These are phyloP conservation scores for Lithospermum erythrorhizon DNA, from an alignment of 257 asterid species.

Conservation along the genomic window DNA sequence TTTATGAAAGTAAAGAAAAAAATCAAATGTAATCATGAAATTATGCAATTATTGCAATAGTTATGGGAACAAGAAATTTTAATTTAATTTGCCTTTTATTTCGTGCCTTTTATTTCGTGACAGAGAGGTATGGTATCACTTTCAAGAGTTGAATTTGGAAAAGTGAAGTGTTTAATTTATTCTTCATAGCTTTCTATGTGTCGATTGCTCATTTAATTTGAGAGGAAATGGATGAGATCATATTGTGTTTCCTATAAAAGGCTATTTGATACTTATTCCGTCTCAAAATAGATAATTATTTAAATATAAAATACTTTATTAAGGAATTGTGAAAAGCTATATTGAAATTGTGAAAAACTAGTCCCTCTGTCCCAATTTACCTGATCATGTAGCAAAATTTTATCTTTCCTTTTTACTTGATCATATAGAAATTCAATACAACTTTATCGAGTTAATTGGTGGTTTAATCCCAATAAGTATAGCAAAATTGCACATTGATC, in stretches of 20 bases:
- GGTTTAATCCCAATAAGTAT: no score
- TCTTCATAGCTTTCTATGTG: background rate
- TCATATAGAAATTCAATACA: no score
- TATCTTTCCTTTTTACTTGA: no score
- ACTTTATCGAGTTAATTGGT: no score
- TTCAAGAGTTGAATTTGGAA: background rate
- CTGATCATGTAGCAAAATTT: no score
- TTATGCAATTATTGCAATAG: background rate
- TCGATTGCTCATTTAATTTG: background rate
- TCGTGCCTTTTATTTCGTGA: background rate
- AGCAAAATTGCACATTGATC: no score
- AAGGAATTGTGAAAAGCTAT: no score
- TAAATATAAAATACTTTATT: no score
- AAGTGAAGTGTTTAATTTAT: constrained; percentile 11
- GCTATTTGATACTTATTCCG: background rate
- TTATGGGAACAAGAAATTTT: constrained; percentile 12
- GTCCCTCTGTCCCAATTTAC: no score
- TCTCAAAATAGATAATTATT: no score
- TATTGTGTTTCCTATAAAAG: background rate
- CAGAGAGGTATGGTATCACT: constrained; percentile 9
- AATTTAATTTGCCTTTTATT: background rate
- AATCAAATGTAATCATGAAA: constrained; percentile 11
- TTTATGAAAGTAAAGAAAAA: background rate
- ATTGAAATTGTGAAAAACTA: no score
- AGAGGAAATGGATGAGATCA: background rate